A percentile compares a stretch with the other conserved stretches of the same genome.
phyloP scores from a whole-genome alignment of 2,329 filamentous ascomycete species.

The Fusarium xylarioides region DNA sequence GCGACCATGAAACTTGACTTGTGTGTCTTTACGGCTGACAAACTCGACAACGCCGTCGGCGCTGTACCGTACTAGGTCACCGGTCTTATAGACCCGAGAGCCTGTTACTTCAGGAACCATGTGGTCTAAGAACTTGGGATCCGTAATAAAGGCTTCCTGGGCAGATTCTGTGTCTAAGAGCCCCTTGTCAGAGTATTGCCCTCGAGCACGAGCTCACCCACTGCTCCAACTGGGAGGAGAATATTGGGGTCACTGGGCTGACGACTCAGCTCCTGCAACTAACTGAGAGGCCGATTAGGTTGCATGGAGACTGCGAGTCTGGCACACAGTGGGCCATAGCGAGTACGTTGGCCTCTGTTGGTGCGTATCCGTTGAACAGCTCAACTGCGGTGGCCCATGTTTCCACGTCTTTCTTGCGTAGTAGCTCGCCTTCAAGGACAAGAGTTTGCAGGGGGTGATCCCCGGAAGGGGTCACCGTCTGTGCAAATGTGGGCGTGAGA shows the following conservation, averaged over 20 bases:
- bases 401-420: background rate
- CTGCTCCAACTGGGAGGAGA: background rate
- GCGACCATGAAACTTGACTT: slow-evolving; percentile 60
- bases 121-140: background rate
- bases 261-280: background rate
- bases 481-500: background rate
- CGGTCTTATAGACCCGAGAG: background rate
- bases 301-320: too few relatives aligned
- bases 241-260: background rate
- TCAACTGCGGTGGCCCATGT: background rate
- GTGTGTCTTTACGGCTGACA: slow-evolving; percentile 41
- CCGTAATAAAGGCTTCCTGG: background rate
- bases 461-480: background rate
- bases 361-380: background rate
- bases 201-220: background rate
- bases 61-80: slow-evolving; percentile 54
- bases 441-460: background rate
- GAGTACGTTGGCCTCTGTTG: background rate
- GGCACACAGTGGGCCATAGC: background rate
- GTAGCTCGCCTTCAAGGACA: background rate
- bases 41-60: slow-evolving; percentile 51
- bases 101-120: slow-evolving; percentile 13
- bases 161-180: background rate
- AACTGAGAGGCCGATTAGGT: background rate
- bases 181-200: background rate